Evolutionary conservation across 2,329 filamentous ascomycete genomes (phyloP).

Genomic region (Sphaerulina vaccinii): DNA sequence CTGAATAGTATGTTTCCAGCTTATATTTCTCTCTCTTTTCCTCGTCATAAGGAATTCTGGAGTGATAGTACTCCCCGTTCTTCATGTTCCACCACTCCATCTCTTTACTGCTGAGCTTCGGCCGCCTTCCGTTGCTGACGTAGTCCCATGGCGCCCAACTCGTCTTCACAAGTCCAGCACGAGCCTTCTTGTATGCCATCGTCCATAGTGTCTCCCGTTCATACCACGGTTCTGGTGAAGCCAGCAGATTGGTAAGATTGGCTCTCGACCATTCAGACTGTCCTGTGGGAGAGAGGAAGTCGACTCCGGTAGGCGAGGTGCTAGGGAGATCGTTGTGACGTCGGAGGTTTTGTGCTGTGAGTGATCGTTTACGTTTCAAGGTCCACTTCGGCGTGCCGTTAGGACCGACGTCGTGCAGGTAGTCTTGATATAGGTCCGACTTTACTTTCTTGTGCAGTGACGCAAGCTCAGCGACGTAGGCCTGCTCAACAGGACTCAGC

Average conservation of each 20-base stretch:
- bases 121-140: constrained; percentile 3
- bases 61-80: not conserved
- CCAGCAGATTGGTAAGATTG: not conserved
- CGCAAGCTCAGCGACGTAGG: constrained; percentile 1
- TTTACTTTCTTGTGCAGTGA: not conserved
- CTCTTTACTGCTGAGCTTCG: constrained; percentile 3
- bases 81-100: constrained; percentile 7
- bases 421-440: not conserved
- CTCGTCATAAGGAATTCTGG: not conserved
- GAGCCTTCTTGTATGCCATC: constrained; percentile 1
- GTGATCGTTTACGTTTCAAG: constrained; percentile 6
- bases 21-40: not conserved
- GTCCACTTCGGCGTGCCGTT: not conserved
- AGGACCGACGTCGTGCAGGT: not conserved
- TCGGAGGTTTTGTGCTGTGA: constrained; percentile 1
- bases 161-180: not conserved
- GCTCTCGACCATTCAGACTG: not conserved
- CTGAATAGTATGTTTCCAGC: not conserved
- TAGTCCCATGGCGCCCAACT: constrained; percentile 7
- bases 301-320: not conserved
- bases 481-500: constrained; percentile 1
- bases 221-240: too few species aligned
- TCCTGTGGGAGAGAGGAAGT: constrained; percentile 4
- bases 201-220: not conserved
- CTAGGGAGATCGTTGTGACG: constrained; percentile 1